These are phyloP conservation scores for Eimeria praecox DNA, from an alignment of 169 alveolate species.

Conservation along the genomic window DNA sequence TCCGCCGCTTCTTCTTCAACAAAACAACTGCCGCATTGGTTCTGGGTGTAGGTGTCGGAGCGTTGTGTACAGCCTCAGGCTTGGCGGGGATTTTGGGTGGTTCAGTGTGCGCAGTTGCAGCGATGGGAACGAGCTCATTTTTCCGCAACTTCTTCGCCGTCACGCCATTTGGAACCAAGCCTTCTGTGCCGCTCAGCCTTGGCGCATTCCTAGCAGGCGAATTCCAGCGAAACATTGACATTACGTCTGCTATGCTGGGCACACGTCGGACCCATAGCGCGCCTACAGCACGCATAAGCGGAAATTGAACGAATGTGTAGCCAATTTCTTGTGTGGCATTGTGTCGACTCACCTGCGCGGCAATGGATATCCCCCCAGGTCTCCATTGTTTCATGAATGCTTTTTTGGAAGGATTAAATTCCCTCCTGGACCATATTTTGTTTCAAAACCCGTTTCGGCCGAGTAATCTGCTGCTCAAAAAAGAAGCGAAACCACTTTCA, in stretches of 20 bases:
- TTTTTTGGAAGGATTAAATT: background rate
- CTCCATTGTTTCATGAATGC: background rate
- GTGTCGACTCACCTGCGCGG: background rate
- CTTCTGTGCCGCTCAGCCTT: slow-evolving; percentile 6
- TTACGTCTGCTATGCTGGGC: background rate
- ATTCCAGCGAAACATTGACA: slow-evolving; percentile 5
- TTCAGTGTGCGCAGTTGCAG: slow-evolving; percentile 42
- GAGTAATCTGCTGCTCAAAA: background rate
- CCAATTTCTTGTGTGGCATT: background rate
- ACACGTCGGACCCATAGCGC: background rate
- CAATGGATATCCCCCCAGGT: too few species aligned
- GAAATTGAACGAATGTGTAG: background rate
- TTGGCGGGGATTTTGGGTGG: slow-evolving; percentile 46
- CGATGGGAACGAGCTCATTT: background rate
- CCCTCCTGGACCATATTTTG: background rate
- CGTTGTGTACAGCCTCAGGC: slow-evolving; percentile 43
- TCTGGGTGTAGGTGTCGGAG: slow-evolving; percentile 50
- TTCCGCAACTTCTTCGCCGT: slow-evolving; percentile 1
- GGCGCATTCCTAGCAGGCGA: slow-evolving; percentile 40
- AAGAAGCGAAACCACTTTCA: background rate
- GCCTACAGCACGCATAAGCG: background rate
- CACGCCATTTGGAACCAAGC: slow-evolving; percentile 38
- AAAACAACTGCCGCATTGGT: slow-evolving; percentile 17
- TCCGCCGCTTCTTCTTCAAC: slow-evolving; percentile 34
- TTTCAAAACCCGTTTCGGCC: background rate